Evolutionary conservation across 192 early-diverging fungal species (phyloP).

Genomic region (Diversispora epigaea): DNA sequence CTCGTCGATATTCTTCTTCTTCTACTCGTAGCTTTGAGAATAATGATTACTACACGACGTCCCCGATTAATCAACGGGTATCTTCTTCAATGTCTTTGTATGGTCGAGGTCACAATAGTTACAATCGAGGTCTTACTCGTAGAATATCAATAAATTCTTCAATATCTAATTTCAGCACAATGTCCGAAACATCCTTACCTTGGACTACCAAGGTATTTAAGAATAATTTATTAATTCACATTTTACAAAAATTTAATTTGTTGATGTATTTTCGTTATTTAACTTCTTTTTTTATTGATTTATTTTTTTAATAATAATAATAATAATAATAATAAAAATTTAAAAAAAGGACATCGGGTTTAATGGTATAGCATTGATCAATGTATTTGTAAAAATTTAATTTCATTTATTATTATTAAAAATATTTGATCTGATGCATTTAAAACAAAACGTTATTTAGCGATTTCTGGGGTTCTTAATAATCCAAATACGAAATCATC

Average conservation of each 20-base stretch:
- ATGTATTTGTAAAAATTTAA: neutral
- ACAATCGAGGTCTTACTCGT: neutral
- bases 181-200: constrained; percentile 51
- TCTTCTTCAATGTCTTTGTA: constrained; percentile 27
- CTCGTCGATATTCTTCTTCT: constrained; percentile 29
- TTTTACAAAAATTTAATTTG: neutral
- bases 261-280: neutral
- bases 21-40: constrained; percentile 28
- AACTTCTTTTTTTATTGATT: neutral
- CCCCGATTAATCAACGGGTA: constrained; percentile 20
- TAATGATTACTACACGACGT: constrained; percentile 7
- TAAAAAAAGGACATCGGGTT: constrained; percentile 66
- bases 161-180: constrained; percentile 46
- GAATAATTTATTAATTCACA: neutral
- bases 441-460: constrained; percentile 30
- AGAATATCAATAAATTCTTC: constrained; percentile 32
- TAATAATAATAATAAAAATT: neutral
- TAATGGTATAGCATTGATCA: constrained; percentile 61
- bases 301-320: neutral
- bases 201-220: constrained; percentile 54
- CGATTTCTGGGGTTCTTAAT: constrained; percentile 67
- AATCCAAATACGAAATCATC: constrained; percentile 60
- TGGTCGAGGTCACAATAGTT: neutral
- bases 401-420: constrained; percentile 30
- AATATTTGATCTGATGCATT: constrained; percentile 10